A percentile compares a stretch with the other conserved stretches of the same genome.
Conservation (phyloP, 106 monocot genomes). For the Hemerocallis citrina region DNA sequence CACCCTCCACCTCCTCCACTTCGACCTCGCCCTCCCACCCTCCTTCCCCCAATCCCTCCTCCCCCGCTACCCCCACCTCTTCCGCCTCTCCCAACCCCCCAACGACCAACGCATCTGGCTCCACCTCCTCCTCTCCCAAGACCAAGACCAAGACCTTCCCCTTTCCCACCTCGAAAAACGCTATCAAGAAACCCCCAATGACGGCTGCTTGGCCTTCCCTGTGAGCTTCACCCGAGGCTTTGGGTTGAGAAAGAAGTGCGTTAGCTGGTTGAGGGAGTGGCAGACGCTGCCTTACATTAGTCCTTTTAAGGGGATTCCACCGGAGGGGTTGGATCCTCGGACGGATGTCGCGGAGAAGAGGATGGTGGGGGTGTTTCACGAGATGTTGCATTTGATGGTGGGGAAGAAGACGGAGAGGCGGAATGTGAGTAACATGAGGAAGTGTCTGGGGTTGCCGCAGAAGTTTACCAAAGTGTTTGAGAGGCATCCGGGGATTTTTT, state of each 20-base stretch:
- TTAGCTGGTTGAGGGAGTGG: constrained; percentile 75
- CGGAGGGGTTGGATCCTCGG: constrained; percentile 46
- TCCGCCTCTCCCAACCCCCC: constrained; percentile 18
- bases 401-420: constrained; percentile 73
- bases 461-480: constrained; percentile 96
- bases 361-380: constrained; percentile 83
- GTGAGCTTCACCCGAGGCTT: constrained; percentile 67
- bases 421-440: constrained; percentile 68
- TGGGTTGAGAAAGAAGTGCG: constrained; percentile 54
- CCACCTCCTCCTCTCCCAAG: constrained; percentile 36
- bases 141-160: constrained; percentile 33
- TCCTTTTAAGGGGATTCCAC: constrained; percentile 51
- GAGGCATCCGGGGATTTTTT: constrained; percentile 90
- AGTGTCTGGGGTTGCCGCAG: constrained; percentile 47
- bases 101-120: constrained; percentile 50
- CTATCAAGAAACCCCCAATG: not conserved
- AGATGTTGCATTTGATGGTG: constrained; percentile 68
- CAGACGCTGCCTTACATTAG: constrained; percentile 74
- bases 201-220: constrained; percentile 37
- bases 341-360: constrained; percentile 88
- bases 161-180: constrained; percentile 60
- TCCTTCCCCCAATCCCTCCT: constrained; percentile 32
- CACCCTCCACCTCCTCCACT: constrained; percentile 55
- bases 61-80: constrained; percentile 36
- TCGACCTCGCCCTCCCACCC: constrained; percentile 68